These are phyloP conservation scores for Berberis thunbergii DNA, from an alignment of 164 flowering plant genomes.

Conservation along the genomic window DNA sequence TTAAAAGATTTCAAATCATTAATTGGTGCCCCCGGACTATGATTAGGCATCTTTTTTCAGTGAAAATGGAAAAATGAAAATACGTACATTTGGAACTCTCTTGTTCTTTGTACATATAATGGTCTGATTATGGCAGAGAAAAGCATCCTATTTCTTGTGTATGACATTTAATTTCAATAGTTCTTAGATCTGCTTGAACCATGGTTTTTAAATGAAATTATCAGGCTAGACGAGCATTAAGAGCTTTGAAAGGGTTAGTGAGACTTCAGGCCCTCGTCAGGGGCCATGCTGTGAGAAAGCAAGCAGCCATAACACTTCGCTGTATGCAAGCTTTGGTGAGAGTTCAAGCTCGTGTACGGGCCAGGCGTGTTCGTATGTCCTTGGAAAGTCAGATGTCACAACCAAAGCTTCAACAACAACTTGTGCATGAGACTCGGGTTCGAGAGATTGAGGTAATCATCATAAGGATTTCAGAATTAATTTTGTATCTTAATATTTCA, in stretches of 20 bases:
- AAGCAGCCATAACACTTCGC: conserved; percentile 94
- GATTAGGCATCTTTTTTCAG: too few relatives aligned
- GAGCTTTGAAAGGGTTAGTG: conserved; percentile 92
- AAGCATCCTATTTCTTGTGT: too few relatives aligned
- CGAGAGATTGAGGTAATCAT: conserved; percentile 75
- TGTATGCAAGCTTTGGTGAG: conserved; percentile 99
- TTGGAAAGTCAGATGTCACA: conserved; percentile 68
- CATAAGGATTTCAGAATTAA: neutral
- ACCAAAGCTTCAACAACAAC: conserved; percentile 67
- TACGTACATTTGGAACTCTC: too few relatives aligned
- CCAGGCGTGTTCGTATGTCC: conserved; percentile 92
- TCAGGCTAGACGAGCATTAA: conserved; percentile 93
- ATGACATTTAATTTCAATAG: too few relatives aligned
- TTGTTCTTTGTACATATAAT: too few relatives aligned
- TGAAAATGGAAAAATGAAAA: too few relatives aligned
- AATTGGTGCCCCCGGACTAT: too few relatives aligned
- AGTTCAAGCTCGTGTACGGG: conserved; percentile 98
- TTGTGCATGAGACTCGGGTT: conserved; percentile 64
- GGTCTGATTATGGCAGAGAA: too few relatives aligned
- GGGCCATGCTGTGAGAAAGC: conserved; percentile 98
- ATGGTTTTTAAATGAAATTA: neutral
- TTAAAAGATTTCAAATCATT: too few relatives aligned
- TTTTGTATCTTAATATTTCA: too few relatives aligned
- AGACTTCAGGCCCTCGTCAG: conserved; percentile 97
- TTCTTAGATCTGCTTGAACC: neutral